These are phyloP conservation scores for Dalbergia cultrata DNA, from an alignment of 306 rosid genomes.

Conservation along the genomic window DNA sequence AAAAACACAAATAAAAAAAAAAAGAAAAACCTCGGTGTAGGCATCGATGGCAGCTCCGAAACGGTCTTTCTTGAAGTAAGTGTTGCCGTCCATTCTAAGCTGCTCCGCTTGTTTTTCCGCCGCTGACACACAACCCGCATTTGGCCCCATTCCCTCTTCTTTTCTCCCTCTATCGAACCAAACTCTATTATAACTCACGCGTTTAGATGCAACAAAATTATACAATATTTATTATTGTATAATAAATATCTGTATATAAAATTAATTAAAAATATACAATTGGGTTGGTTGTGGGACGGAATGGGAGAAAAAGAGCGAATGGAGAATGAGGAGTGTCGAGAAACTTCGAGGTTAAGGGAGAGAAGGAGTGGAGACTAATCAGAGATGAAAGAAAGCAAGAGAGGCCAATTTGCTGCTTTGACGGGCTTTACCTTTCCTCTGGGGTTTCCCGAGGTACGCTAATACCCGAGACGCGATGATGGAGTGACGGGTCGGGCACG, in stretches of 20 bases:
- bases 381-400: background rate
- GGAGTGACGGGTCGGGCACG: background rate
- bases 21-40: conserved; percentile 78
- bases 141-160: conserved; percentile 57
- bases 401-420: background rate
- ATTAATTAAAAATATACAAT: background rate
- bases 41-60: conserved; percentile 94
- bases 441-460: background rate
- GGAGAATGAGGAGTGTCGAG: background rate
- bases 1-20: background rate
- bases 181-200: conserved; percentile 1
- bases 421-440: background rate
- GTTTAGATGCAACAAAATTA: background rate
- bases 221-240: too few relatives aligned
- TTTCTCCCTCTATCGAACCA: background rate
- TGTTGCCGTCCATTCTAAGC: conserved; percentile 74
- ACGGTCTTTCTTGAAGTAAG: conserved; percentile 79
- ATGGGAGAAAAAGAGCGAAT: background rate
- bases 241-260: background rate
- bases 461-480: background rate
- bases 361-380: background rate
- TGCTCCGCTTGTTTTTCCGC: conserved; percentile 70
- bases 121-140: conserved; percentile 53
- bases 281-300: background rate
- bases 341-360: background rate